Base-by-base conservation (phyloP, 805 yeast genomes). In the Yarrowia porcina region DNA sequence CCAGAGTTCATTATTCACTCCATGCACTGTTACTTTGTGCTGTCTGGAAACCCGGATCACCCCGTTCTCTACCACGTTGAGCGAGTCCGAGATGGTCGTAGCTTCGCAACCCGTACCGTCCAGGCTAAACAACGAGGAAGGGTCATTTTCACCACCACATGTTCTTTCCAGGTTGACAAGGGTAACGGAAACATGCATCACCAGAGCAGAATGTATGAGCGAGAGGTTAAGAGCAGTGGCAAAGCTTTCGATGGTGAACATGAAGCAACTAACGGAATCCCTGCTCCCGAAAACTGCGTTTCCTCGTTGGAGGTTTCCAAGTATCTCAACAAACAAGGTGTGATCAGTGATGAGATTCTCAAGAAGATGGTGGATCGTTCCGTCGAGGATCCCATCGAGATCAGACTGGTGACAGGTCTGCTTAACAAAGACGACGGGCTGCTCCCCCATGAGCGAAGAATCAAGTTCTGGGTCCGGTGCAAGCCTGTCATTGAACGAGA, bases 61-160 rank as follows among this genome's bases (percentile, higher is more conserved):
- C 80, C 81, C 23, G 79, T 84, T 67, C 73, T 73, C 10, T 88
- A 85, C 70, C 74, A 79, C 35, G 90, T 88, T 4, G 72, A 71
- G 11, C 76, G 76, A 47, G 69, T 85, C 20, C 76, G 83, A 63
- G 80, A 81, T 50, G 86, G 85, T 7, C 81, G 77, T 41, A 79
- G 78, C 62, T 80, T 80, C 61, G 74, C 79, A 30, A 81, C 83
- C 56, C 76, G 84, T 49, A 80, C 81, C 56, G 82, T 88, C 7
- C 72, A 74, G 42, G 84, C 84, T 4, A 75, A 73, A 36, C 93
- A 88, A 72, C 70, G 78, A 27, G 83, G 79, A 12, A 72, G 73
- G 28, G 67, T 83, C 30, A 77, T 82, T 11, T 84, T 80, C 68
- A 77, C 79, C 4, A 82, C 87, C 1, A 75, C 80, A 52, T 76